These are phyloP conservation scores for Sporothrix dimorphospora DNA, from an alignment of 2,329 filamentous ascomycete genomes.

Conservation along the genomic window DNA sequence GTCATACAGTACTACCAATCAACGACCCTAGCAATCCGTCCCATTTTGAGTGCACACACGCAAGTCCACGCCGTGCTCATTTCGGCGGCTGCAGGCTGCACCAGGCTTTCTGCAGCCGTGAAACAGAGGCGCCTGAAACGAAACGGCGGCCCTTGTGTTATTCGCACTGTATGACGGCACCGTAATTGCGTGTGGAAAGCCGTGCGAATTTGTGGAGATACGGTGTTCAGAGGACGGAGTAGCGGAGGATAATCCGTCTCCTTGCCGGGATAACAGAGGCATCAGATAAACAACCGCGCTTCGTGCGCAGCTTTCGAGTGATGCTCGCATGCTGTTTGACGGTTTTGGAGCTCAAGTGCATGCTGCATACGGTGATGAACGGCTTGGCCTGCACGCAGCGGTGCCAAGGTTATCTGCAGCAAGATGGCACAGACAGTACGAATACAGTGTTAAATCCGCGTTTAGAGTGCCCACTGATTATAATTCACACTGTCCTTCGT, in stretches of 20 bases:
- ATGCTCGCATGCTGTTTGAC: background rate
- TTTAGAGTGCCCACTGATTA: background rate
- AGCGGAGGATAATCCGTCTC: background rate
- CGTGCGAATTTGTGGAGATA: background rate
- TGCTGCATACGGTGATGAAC: background rate
- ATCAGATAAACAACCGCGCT: conserved; percentile 16
- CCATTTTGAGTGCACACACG: background rate
- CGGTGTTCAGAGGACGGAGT: background rate
- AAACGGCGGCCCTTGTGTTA: background rate
- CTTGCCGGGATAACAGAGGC: background rate
- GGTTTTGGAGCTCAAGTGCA: too few relatives aligned
- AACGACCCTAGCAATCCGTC: background rate
- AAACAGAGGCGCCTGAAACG: conserved; percentile 22
- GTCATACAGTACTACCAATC: background rate
- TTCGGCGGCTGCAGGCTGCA: conserved; percentile 9
- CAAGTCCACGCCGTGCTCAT: conserved; percentile 3
- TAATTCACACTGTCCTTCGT: background rate
- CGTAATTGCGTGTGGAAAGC: background rate
- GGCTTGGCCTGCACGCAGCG: conserved; percentile 10
- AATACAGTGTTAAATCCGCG: background rate
- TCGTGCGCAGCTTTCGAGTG: background rate
- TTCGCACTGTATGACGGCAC: conserved; percentile 11
- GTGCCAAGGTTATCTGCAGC: conserved; percentile 1
- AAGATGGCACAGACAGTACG: background rate
- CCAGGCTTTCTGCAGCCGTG: conserved; percentile 19